Evolutionary conservation across 2,329 filamentous ascomycete genomes (phyloP).

Genomic region (Chalara sp.): DNA sequence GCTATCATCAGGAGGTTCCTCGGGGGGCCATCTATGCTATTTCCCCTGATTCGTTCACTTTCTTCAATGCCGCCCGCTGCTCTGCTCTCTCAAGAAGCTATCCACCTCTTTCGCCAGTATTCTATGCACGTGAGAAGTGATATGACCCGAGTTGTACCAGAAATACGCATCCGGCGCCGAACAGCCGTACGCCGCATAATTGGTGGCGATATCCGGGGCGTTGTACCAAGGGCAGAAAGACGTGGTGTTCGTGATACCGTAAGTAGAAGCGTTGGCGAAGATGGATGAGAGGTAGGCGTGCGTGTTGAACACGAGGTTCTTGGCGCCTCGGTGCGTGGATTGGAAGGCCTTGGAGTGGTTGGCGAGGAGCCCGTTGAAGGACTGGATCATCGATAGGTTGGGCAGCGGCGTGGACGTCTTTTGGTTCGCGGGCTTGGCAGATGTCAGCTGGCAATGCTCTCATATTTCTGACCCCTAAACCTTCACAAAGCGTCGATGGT

Average conservation of each 20-base stretch:
- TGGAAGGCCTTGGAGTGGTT: conserved; percentile 10
- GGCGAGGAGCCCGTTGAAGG: conserved; percentile 36
- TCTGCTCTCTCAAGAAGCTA: conserved; percentile 11
- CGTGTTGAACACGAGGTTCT: conserved; percentile 37
- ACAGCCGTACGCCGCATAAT: conserved; percentile 39
- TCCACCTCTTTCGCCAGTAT: conserved; percentile 27
- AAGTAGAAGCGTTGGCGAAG: conserved; percentile 33
- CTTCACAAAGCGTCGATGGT: not conserved
- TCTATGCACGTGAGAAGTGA: conserved; percentile 35
- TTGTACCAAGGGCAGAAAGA: conserved; percentile 37
- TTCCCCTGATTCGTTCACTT: not conserved
- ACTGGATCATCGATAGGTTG: conserved; percentile 38
- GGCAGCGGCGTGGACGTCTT: conserved; percentile 29
- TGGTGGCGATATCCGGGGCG: conserved; percentile 35
- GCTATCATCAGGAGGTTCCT: too few species aligned
- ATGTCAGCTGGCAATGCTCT: too few species aligned
- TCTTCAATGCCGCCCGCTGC: not conserved
- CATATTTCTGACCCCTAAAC: conserved; percentile 9
- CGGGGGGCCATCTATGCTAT: not conserved
- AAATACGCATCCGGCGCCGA: conserved; percentile 36
- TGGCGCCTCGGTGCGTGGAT: conserved; percentile 25
- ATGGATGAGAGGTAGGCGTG: conserved; percentile 35
- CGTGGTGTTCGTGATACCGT: conserved; percentile 39
- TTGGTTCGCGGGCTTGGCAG: conserved; percentile 11
- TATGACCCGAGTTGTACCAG: conserved; percentile 41